Evolutionary conservation across 192 early-diverging fungal genomes (phyloP).

Genomic region (Backusella westeae): DNA sequence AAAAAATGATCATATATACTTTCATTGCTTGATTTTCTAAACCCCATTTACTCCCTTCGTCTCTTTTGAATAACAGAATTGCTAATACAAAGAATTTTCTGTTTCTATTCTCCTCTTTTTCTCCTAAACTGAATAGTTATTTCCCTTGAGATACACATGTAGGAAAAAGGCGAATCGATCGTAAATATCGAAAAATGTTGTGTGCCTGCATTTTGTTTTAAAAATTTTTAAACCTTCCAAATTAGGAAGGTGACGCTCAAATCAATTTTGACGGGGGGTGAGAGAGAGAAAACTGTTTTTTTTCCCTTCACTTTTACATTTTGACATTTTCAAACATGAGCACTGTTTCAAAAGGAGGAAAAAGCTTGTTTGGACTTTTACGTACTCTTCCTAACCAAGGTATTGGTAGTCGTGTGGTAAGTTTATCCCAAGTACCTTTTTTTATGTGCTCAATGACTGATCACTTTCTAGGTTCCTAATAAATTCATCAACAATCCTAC

Average conservation of each 20-base stretch:
- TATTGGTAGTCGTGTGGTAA: constrained; percentile 16
- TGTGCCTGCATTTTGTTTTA: too few species aligned
- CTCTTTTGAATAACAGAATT: background rate
- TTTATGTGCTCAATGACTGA: background rate
- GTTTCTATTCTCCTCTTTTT: too few species aligned
- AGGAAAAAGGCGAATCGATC: too few species aligned
- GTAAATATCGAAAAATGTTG: too few species aligned
- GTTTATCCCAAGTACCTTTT: background rate
- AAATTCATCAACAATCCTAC: constrained; percentile 19
- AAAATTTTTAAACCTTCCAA: background rate
- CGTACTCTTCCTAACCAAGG: constrained; percentile 17
- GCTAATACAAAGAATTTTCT: too few species aligned
- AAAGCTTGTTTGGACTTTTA: constrained; percentile 10
- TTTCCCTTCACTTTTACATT: background rate
- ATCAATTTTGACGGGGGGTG: constrained; percentile 34
- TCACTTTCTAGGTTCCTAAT: constrained; percentile 2
- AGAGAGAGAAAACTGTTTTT: constrained; percentile 6
- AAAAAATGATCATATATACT: background rate
- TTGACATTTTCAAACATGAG: background rate
- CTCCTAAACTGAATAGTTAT: too few species aligned
- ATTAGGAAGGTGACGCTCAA: background rate
- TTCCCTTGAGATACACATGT: too few species aligned
- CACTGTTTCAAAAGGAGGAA: constrained; percentile 15
- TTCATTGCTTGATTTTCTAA: background rate
- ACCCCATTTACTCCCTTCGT: too few species aligned